phyloP scores from a whole-genome alignment of 345 rosid genomes.

The Sonneratia alba region DNA sequence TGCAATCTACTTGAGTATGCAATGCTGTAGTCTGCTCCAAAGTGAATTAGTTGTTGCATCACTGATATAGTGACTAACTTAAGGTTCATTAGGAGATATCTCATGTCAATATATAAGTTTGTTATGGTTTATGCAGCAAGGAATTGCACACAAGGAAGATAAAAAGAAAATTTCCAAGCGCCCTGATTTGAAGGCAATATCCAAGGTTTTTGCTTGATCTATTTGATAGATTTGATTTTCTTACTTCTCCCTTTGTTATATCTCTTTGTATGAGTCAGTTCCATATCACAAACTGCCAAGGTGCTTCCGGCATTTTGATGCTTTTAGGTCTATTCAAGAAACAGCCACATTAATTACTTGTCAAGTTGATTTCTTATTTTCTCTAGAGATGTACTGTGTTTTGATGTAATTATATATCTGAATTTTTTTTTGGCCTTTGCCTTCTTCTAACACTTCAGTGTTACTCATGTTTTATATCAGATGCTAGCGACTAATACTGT shows the following conservation, averaged over 20 bases:
- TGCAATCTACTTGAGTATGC: not conserved
- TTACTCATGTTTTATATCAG: constrained; percentile 24
- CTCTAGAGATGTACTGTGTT: not conserved
- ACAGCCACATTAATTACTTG: not conserved
- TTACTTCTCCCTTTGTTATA: not conserved
- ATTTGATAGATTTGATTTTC: constrained; percentile 1
- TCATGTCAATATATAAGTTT: not conserved
- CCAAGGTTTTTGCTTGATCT: constrained; percentile 30
- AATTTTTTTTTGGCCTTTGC: not conserved
- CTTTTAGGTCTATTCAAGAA: not conserved
- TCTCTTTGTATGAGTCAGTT: not conserved
- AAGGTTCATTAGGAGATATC: not conserved
- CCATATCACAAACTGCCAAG: too few species aligned
- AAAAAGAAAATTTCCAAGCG: constrained; percentile 36
- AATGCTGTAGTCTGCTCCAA: not conserved
- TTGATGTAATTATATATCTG: not conserved
- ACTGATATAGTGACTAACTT: not conserved
- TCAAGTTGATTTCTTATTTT: not conserved
- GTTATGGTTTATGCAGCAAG: constrained; percentile 26
- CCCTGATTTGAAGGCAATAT: constrained; percentile 72
- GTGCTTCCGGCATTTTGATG: not conserved
- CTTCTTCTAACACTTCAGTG: not conserved
- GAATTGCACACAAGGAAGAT: constrained; percentile 16
- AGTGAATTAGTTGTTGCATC: too few species aligned
- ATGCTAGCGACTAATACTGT: constrained; percentile 34